Conservation (phyloP, 169 alveolate genomes). For the Cryptosporidium sp. region DNA sequence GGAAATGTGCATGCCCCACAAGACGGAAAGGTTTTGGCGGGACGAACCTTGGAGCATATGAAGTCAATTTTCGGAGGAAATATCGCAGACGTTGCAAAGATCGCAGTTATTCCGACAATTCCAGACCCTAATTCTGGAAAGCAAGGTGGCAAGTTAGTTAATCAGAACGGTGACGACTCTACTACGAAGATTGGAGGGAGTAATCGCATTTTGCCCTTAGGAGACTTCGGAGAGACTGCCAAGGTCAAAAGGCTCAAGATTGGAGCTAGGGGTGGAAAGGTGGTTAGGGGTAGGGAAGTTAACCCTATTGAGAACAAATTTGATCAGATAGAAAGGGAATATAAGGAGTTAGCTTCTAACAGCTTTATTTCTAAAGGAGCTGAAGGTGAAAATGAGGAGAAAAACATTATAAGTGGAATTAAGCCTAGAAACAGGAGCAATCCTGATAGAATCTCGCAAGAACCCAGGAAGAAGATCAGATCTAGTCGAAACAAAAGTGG, state of each 20-base stretch:
- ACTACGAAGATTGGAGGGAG: background rate
- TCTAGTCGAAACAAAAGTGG: background rate
- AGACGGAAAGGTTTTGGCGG: conserved; percentile 17
- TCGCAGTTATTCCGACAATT: conserved; percentile 12
- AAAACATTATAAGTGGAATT: conserved; percentile 15
- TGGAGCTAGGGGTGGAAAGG: background rate
- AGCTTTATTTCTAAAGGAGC: background rate
- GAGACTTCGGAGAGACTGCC: conserved; percentile 32
- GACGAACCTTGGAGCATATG: conserved; percentile 48
- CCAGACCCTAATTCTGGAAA: conserved; percentile 1
- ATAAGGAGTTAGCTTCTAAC: background rate
- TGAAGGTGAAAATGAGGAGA: conserved; percentile 2
- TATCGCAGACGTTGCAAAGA: conserved; percentile 45
- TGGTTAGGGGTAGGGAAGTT: background rate
- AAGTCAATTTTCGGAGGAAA: conserved; percentile 64
- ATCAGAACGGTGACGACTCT: background rate
- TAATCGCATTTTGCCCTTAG: conserved; percentile 39
- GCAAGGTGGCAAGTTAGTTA: background rate
- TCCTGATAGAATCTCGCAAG: background rate
- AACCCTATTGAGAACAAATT: background rate
- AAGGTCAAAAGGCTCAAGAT: conserved; percentile 17
- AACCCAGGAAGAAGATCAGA: background rate
- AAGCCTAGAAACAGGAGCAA: conserved; percentile 59
- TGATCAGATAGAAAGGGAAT: conserved; percentile 21
- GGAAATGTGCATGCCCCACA: background rate